phyloP scores from a whole-genome alignment of 345 rosid species.

The Acer negundo region DNA sequence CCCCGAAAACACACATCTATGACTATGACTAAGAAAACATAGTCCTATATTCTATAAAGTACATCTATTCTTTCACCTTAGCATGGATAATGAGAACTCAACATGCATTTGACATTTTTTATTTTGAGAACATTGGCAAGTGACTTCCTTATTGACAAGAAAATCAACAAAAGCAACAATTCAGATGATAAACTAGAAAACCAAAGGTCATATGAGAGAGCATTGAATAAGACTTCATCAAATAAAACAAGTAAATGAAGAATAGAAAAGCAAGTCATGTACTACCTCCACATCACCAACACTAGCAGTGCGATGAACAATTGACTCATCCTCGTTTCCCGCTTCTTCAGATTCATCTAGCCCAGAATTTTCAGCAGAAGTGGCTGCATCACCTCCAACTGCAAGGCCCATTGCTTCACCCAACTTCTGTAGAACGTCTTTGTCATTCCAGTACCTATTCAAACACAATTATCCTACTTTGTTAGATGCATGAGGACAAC shows the following conservation, averaged over 20 bases:
- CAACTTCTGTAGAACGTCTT: constrained; percentile 83
- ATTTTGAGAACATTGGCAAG: neutral
- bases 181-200: neutral
- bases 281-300: constrained; percentile 93
- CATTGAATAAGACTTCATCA: neutral
- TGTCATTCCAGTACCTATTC: constrained; percentile 92
- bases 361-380: constrained; percentile 57
- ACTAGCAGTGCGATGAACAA: constrained; percentile 92
- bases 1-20: neutral
- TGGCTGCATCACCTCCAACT: constrained; percentile 57
- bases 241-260: no score
- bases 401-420: constrained; percentile 99
- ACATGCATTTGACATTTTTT: neutral
- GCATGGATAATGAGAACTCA: neutral
- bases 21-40: neutral
- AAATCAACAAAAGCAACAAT: constrained; percentile 11
- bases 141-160: neutral
- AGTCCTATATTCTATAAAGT: neutral
- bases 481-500: constrained; percentile 7
- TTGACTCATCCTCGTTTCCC: constrained; percentile 83
- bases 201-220: neutral
- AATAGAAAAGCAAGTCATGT: neutral
- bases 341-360: constrained; percentile 70
- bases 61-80: neutral
- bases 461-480: constrained; percentile 18